Evolutionary conservation across 129 eudicot genomes (phyloP), one percentile per base, ranked within the genome.

Genomic region (Mikania micrantha): DNA sequence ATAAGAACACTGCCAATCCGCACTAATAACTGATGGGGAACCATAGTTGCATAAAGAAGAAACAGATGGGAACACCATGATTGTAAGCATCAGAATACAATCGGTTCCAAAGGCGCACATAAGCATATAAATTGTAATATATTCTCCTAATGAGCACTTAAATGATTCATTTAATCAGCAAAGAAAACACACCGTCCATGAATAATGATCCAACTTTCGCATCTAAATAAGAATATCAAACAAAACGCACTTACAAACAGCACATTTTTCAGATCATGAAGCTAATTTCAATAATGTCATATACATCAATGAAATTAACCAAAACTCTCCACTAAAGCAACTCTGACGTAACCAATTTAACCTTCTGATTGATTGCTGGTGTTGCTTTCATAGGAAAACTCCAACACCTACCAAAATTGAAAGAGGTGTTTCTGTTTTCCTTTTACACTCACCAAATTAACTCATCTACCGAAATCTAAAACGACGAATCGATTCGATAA

Each of bases 81-180:
- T 74, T 70, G 76, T 59, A 50, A 83, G 92, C 95, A 91, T 91
- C 91, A 85, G 86, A 88, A 91, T 72, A 83, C 66, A 78, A 69
- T n/a, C 64, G 87, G 85, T 80, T 83, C 84, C 85, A 76, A 69
- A 48, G 25, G 70, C 36, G 72, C 59, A 77, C 80, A 69, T 59
- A 47, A 58, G 66, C 77, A 73, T 77, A 72, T 32, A 74, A 69
- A 70, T 49, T 57, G 78, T 66, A 35, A 75, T 54, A 82, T 88
- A 85, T 88, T 88, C 87, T 67, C 53, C 80, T 47, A 69, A 67
- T 34, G 52, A 76, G 72, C 85, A 88, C 82, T 72, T 48, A 69
- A 56, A 74, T 47, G 68, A 67, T 25, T 60, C 70, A 67, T 19
- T 64, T 60, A 67, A 73, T 56, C 77, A 69, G 47, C 61, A 56